Evolutionary conservation across 2,329 filamentous ascomycete genomes (phyloP), one percentile per base, ranked within the genome.

Genomic region (Fonsecaea pedrosoi): DNA sequence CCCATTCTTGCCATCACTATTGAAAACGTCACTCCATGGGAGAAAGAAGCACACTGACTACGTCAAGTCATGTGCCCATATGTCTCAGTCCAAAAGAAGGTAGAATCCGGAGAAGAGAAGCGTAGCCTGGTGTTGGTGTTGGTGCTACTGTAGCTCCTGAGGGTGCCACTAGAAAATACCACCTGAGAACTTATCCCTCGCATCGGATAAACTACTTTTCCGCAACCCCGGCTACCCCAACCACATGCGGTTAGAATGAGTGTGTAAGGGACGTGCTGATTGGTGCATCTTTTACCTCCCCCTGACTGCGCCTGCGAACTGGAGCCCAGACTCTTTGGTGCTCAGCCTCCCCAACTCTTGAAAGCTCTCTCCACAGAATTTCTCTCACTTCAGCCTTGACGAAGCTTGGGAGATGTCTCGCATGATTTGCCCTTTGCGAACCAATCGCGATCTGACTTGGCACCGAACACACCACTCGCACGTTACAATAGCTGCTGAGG

Each of bases 371-470:
- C 34, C 25, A 48, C 18, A 34, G 42, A 48, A 35, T 42, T 25
- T 30, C 25, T 48, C 30, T 50, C 38, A 21, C 8, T 54, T 61
- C 59, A 61, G 59, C 59, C 48, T 61, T 48, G 34, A 61, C 12
- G 38, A 25, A 25, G 45, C 15, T 40, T 35, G 9, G 7, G 12
- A 32, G 13, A 42, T 54, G 55, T 54, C 62, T 64, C 45, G 55
- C 62, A 59, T 60, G 62, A 54, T 38, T 40, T 48, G 40, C 53
- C 40, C n/a, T 45, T 58, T 59, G 62, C 42, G 54, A 58, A 21
- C 62, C 62, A 64, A 64, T 64, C 55, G 6, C 45, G 12, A 42
- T 21, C 15, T 25, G 34, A 25, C 21, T 13, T 54, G 32, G 35
- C 13, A 4, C 18, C 15, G 40, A 54, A 15, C 38, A 60, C 18